These are phyloP conservation scores for Aciculoconidium aculeatum DNA, from an alignment of 805 yeast genomes.

Conservation along the genomic window DNA sequence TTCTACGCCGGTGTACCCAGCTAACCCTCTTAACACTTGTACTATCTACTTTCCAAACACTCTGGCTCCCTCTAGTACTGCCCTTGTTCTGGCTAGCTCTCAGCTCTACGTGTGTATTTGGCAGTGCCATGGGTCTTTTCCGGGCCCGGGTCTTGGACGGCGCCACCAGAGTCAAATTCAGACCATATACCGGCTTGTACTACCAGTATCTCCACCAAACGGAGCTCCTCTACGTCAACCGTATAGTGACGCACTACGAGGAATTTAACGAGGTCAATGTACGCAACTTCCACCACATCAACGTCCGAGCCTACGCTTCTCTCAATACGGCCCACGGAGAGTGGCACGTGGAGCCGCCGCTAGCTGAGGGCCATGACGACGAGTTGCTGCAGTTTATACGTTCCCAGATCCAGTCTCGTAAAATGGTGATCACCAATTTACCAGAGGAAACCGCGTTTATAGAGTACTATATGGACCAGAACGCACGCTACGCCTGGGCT, in stretches of 20 bases:
- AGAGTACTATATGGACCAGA: slow-evolving; percentile 33
- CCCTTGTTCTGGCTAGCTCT: slow-evolving; percentile 8
- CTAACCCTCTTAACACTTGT: background rate
- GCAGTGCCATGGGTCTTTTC: slow-evolving; percentile 4
- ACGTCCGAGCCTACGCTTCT: slow-evolving; percentile 16
- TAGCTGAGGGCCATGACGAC: slow-evolving; percentile 8
- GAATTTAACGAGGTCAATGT: slow-evolving; percentile 38
- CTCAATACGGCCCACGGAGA: slow-evolving; percentile 15
- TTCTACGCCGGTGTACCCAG: too few species aligned
- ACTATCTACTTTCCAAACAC: slow-evolving; percentile 18
- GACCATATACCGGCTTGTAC: slow-evolving; percentile 24
- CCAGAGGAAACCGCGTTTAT: slow-evolving; percentile 30
- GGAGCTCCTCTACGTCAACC: slow-evolving; percentile 27
- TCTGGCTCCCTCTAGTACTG: slow-evolving; percentile 11
- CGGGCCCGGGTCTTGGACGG: slow-evolving; percentile 21
- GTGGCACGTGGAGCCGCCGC: slow-evolving; percentile 21
- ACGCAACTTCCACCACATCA: slow-evolving; percentile 32
- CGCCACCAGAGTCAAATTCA: slow-evolving; percentile 24
- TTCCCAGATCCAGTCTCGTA: slow-evolving; percentile 19
- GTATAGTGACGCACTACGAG: slow-evolving; percentile 35
- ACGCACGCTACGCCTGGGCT: slow-evolving; percentile 35
- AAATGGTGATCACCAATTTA: slow-evolving; percentile 31
- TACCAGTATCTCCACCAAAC: slow-evolving; percentile 24
- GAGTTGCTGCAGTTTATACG: slow-evolving; percentile 7
- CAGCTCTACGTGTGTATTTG: slow-evolving; percentile 5